Base-by-base conservation (phyloP, 108 stramenopile genomes). In the Pelagomonas calceolata region DNA sequence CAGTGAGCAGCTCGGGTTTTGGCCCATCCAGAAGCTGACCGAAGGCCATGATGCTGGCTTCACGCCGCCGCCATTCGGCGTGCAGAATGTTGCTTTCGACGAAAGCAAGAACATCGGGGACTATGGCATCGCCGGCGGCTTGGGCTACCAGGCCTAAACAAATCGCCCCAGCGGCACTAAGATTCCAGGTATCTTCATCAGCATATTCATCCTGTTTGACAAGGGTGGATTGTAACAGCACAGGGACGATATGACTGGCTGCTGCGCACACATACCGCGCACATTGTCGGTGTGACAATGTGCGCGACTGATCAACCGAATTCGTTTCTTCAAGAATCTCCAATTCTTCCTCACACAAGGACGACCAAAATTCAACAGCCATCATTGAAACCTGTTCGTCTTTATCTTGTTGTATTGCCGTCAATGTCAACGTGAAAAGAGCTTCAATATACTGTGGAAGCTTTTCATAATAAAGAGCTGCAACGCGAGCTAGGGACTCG, bases 321-420 rank as follows among this genome's bases (percentile, higher is more conserved):
- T 68, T 70, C 18, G 82, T 80, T 70, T 92, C 80, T 32, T 90
- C 91, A 34, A 92, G 70, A 63, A 93, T 80, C 29, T 92, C 88
- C 76, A 85, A 81, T 75, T 97, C 96, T 43, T 86, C 89, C 65
- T 95, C 94, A 45, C 88, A 89, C 18, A 97, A 75, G 4, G 94
- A 91, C 36, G 80, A 83, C 96, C 96, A 97, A 73, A 97, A 95
- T 76, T 97, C 96, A 70, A 97, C 91, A 0, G 94, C 94, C 64
- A 88, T 76, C 46, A 84, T 86, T 30, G 92, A 91, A 0, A 81
- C 84, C 35, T 78, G 71, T 39, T 44, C 66, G 68, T 69, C 68
- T 65, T 51, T 60, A 26, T 60, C 51, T 26, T 60, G 21, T 1
- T 26, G 51, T 16, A 60, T 60, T 26, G 51, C 51, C 10, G 51